Percentiles rank a stretch among this genome's conserved stretches.
Conservation (phyloP, 345 rosid species). For the Excoecaria cochinchinensis region DNA sequence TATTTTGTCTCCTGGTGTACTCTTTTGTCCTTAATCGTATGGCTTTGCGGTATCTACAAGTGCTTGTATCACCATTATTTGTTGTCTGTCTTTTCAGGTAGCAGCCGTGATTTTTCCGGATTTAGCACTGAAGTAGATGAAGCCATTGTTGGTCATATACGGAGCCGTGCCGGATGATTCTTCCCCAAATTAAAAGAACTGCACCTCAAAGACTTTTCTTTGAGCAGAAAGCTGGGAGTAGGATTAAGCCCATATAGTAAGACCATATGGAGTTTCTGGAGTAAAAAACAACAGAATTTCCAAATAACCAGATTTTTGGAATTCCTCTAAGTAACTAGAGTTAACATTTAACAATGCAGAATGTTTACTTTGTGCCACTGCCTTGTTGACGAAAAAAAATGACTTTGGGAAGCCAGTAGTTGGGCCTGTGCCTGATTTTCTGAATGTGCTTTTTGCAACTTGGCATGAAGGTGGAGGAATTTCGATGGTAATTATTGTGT, state of each 20-base stretch:
- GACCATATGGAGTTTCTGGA: slow-evolving; percentile 22
- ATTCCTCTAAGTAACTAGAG: not conserved
- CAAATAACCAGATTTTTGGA: not conserved
- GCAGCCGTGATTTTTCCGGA: slow-evolving; percentile 91
- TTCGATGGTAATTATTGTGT: slow-evolving; percentile 58
- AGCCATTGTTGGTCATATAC: slow-evolving; percentile 51
- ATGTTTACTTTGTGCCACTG: not conserved
- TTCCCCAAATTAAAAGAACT: slow-evolving; percentile 65
- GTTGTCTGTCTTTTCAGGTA: slow-evolving; percentile 47
- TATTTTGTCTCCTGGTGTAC: not conserved
- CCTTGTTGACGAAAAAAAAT: slow-evolving; percentile 10
- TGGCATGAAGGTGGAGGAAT: slow-evolving; percentile 98
- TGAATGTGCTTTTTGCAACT: slow-evolving; percentile 70
- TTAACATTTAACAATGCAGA: not conserved
- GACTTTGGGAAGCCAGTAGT: slow-evolving; percentile 71
- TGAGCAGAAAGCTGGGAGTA: slow-evolving; percentile 70
- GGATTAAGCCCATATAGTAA: slow-evolving; percentile 97
- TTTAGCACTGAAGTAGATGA: slow-evolving; percentile 67
- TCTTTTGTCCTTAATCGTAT: not conserved
- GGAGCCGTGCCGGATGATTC: slow-evolving; percentile 74
- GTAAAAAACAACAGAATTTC: not conserved
- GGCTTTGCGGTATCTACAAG: too few relatives aligned
- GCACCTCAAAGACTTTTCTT: slow-evolving; percentile 40
- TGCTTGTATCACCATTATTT: slow-evolving; percentile 8
- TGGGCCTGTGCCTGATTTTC: slow-evolving; percentile 64